Conservation (phyloP, 345 rosid species). For the Turnera subulata region DNA sequence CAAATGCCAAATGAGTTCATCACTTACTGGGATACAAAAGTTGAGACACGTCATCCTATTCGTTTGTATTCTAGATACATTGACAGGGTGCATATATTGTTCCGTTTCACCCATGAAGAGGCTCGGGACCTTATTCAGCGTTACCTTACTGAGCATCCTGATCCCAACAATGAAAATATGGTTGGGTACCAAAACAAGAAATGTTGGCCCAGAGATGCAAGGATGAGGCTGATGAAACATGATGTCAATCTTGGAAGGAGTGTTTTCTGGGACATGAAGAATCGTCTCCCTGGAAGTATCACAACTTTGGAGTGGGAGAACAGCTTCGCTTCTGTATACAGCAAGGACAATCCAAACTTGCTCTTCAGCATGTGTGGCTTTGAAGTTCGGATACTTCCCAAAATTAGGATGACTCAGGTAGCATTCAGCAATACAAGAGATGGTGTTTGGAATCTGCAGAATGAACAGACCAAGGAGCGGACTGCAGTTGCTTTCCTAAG, state of each 20-base stretch:
- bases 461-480: constrained; percentile 98
- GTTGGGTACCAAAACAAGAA: constrained; percentile 99
- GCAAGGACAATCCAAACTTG: constrained; percentile 99
- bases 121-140: constrained; percentile 99
- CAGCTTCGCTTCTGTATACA: constrained; percentile 94
- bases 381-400: constrained; percentile 95
- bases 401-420: constrained; percentile 99
- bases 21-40: constrained; percentile 96
- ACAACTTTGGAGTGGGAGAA: constrained; percentile 99
- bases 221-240: constrained; percentile 99
- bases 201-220: constrained; percentile 99
- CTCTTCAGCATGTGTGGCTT: constrained; percentile 99
- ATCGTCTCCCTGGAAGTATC: constrained; percentile 96
- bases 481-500: constrained; percentile 96
- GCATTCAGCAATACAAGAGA: constrained; percentile 96
- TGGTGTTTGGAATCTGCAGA: constrained; percentile 99
- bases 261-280: constrained; percentile 99
- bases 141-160: constrained; percentile 99
- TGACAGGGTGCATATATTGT: constrained; percentile 92
- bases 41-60: constrained; percentile 96
- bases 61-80: constrained; percentile 93
- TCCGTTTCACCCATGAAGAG: constrained; percentile 95
- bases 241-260: constrained; percentile 99
- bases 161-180: constrained; percentile 99
- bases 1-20: constrained; percentile 98